Conservation (phyloP, 2,329 filamentous ascomycete species). For the Trichoderma asperellum region DNA sequence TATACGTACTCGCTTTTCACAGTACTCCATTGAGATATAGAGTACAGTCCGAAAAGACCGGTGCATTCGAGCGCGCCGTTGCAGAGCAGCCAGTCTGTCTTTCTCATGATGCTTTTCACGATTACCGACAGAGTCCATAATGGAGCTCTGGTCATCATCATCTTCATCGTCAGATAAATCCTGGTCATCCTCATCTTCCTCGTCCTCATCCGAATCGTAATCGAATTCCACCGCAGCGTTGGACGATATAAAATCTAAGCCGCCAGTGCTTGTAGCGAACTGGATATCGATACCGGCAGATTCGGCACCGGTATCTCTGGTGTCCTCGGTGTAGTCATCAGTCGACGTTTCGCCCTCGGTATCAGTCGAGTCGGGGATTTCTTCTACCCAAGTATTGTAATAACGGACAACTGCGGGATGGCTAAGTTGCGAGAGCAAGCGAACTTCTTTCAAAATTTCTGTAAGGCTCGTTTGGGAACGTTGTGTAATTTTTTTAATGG, state of each 20-base stretch:
- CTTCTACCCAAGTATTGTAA: constrained; percentile 93
- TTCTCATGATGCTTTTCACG: constrained; percentile 39
- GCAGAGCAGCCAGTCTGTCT: constrained; percentile 38
- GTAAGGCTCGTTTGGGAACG: constrained; percentile 77
- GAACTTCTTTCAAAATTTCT: constrained; percentile 82
- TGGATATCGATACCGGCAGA: constrained; percentile 54
- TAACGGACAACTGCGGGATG: constrained; percentile 88
- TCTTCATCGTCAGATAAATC: constrained; percentile 53
- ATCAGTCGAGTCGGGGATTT: constrained; percentile 58
- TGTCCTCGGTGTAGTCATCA: constrained; percentile 49
- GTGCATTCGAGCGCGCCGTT: constrained; percentile 46
- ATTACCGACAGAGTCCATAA: constrained; percentile 40
- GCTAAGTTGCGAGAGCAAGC: constrained; percentile 87
- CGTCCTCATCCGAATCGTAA: constrained; percentile 57
- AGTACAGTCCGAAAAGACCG: constrained; percentile 71
- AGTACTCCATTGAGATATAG: constrained; percentile 99
- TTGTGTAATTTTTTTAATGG: constrained; percentile 94
- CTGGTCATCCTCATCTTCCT: constrained; percentile 52
- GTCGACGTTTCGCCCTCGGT: constrained; percentile 62
- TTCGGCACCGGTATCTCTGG: constrained; percentile 39
- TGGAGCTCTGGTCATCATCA: constrained; percentile 50
- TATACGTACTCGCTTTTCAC: constrained; percentile 75
- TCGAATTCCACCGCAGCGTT: constrained; percentile 80
- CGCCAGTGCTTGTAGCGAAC: constrained; percentile 74
- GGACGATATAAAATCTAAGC: constrained; percentile 91